These are phyloP conservation scores for Ceratobasidium sp. DNA, from an alignment of 1,284 basidiomycete species.

Conservation along the genomic window DNA sequence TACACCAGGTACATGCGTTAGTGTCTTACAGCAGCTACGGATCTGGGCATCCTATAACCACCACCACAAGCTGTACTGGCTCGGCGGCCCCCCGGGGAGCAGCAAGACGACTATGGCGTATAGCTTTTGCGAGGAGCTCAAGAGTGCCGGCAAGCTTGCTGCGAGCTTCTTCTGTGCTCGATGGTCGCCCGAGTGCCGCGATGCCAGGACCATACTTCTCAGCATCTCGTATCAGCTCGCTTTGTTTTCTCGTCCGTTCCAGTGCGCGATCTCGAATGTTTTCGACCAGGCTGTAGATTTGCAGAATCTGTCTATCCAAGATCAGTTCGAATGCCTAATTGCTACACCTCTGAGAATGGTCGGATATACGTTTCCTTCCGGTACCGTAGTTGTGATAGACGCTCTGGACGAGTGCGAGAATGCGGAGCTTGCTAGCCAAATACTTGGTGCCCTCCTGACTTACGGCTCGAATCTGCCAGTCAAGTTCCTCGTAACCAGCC, in stretches of 20 bases:
- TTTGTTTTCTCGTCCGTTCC: background rate
- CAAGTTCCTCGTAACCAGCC: background rate
- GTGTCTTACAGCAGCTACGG: background rate
- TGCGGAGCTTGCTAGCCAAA: background rate
- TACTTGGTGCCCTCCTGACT: background rate
- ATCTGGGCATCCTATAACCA: background rate
- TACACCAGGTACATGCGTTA: background rate
- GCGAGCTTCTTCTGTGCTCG: conserved; percentile 15
- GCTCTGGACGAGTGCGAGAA: conserved; percentile 14
- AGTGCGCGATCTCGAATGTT: background rate
- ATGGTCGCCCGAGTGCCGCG: background rate
- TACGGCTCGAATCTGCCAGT: background rate
- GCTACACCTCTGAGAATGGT: background rate
- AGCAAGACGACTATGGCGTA: background rate
- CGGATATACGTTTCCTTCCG: background rate
- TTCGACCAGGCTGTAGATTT: background rate
- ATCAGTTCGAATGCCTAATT: background rate
- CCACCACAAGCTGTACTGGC: background rate
- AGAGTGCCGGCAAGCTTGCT: background rate
- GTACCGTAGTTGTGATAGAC: background rate
- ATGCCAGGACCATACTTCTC: background rate
- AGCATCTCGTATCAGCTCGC: background rate
- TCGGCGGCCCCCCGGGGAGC: background rate
- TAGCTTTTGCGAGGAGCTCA: background rate
- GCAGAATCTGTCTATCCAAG: background rate